These are phyloP conservation scores for Carex parvula DNA, from an alignment of 176 grass and related monocot genomes.

Conservation along the genomic window DNA sequence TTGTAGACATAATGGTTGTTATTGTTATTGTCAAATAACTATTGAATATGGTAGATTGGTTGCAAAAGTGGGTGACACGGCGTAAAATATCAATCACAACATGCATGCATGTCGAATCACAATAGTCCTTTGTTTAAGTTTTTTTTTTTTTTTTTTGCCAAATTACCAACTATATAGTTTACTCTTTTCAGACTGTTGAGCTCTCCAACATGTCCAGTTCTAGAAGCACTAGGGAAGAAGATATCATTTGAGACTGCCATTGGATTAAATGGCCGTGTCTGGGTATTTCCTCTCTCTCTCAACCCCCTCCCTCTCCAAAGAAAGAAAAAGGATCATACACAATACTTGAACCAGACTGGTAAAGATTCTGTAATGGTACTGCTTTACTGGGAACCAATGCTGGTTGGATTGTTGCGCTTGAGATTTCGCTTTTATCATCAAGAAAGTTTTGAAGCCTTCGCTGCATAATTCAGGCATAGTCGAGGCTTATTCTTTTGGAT, in stretches of 20 bases:
- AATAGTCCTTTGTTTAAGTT: background rate
- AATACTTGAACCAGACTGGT: background rate
- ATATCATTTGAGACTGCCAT: slow-evolving; percentile 76
- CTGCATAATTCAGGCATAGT: background rate
- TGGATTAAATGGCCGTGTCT: slow-evolving; percentile 90
- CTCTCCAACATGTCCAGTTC: slow-evolving; percentile 77
- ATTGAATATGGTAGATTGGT: background rate
- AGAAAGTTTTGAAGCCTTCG: background rate
- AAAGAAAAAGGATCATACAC: background rate
- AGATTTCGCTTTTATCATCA: background rate
- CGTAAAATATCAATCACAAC: background rate
- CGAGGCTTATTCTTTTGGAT: background rate
- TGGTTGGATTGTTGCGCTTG: background rate
- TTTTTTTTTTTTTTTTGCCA: background rate
- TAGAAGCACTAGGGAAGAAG: slow-evolving; percentile 75
- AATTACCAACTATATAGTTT: slow-evolving; percentile 16
- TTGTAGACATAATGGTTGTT: too few relatives aligned
- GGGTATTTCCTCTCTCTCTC: slow-evolving; percentile 46
- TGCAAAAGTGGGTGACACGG: background rate
- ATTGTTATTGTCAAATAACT: background rate
- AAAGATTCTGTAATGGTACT: background rate
- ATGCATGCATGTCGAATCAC: background rate
- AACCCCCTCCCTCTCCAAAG: background rate
- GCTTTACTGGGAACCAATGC: background rate
- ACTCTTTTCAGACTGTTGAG: slow-evolving; percentile 62